Percentiles rank a stretch among this genome's conserved stretches.
phyloP scores from a whole-genome alignment of 441 rosid species.

The Eruca vesicaria region DNA sequence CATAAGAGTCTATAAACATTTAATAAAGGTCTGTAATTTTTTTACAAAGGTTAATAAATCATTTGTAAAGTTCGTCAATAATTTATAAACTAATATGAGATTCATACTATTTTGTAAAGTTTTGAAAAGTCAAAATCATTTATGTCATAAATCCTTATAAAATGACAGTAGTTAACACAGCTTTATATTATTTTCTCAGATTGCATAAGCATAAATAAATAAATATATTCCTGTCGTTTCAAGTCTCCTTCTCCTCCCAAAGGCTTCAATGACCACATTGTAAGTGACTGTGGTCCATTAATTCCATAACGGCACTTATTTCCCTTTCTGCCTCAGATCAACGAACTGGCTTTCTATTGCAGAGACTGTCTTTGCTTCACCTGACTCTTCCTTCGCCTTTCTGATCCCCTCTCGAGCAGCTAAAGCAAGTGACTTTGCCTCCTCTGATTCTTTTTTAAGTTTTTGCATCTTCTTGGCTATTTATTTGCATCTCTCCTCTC shows the following conservation, averaged over 20 bases:
- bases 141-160: background rate
- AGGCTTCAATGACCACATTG: slow-evolving; percentile 84
- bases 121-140: background rate
- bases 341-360: slow-evolving; percentile 58
- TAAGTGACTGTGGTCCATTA: slow-evolving; percentile 90
- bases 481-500: slow-evolving; percentile 47
- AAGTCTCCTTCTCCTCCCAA: slow-evolving; percentile 81
- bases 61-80: background rate
- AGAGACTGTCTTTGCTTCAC: slow-evolving; percentile 63
- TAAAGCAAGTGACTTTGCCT: slow-evolving; percentile 60
- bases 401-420: slow-evolving; percentile 64
- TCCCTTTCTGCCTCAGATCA: slow-evolving; percentile 61
- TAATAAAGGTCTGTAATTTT: background rate
- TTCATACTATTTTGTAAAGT: background rate
- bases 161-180: slow-evolving; percentile 41
- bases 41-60: background rate
- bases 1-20: background rate
- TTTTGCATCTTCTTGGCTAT: slow-evolving; percentile 68
- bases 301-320: slow-evolving; percentile 53
- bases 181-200: slow-evolving; percentile 78
- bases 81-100: background rate
- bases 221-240: slow-evolving; percentile 71
- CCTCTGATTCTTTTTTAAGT: slow-evolving; percentile 70
- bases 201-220: slow-evolving; percentile 69
- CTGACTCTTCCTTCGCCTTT: slow-evolving; percentile 71